Conservation (phyloP, 2,329 filamentous ascomycete genomes). For the Helotiales sp. region DNA sequence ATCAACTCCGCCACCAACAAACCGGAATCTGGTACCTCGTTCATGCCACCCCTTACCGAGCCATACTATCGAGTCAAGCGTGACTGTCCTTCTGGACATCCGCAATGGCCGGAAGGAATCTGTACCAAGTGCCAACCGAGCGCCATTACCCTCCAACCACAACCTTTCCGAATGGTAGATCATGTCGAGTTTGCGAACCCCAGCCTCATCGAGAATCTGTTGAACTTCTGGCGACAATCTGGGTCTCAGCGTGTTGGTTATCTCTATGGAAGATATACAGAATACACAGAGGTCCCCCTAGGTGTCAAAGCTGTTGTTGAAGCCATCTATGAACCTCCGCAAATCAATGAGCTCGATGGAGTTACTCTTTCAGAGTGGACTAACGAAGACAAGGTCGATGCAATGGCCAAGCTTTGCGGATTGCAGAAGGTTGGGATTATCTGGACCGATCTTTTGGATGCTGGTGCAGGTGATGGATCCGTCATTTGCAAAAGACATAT, state of each 20-base stretch:
- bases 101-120: constrained; percentile 92
- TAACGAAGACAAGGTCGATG: constrained; percentile 80
- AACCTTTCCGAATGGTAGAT: constrained; percentile 95
- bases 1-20: constrained; percentile 97
- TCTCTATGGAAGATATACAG: constrained; percentile 86
- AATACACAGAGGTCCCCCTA: constrained; percentile 90
- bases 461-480: constrained; percentile 79
- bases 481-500: constrained; percentile 95
- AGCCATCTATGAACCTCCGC: constrained; percentile 95
- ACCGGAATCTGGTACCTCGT: constrained; percentile 89
- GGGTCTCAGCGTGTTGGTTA: constrained; percentile 86
- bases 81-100: constrained; percentile 91
- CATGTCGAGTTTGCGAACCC: constrained; percentile 95
- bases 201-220: constrained; percentile 82
- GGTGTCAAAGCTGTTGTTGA: constrained; percentile 96
- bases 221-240: constrained; percentile 89
- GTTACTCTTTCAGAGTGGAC: constrained; percentile 85
- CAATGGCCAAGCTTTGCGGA: constrained; percentile 81
- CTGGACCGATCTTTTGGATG: constrained; percentile 88
- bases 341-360: constrained; percentile 86
- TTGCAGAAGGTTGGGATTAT: constrained; percentile 90
- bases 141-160: constrained; percentile 92
- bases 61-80: constrained; percentile 88
- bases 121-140: constrained; percentile 98
- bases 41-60: constrained; percentile 92